A percentile compares a stretch with the other conserved stretches of the same genome.
phyloP scores from a whole-genome alignment of 192 early-diverging fungal species.

The Backusella sp. region DNA sequence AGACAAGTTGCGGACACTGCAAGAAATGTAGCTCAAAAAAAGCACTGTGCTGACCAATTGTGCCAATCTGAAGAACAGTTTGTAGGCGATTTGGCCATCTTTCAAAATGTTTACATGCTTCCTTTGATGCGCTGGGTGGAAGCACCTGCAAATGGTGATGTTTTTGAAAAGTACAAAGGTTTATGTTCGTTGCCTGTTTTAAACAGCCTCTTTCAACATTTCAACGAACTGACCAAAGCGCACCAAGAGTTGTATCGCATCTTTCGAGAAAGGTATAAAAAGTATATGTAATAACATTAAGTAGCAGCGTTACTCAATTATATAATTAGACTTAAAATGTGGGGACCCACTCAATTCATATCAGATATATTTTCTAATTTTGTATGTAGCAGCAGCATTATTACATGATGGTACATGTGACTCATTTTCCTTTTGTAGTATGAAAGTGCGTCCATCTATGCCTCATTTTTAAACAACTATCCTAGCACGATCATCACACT shows the following conservation, averaged over 20 bases:
- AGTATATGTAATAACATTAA: not conserved
- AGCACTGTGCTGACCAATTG: not conserved
- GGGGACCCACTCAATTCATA: slow-evolving; percentile 18
- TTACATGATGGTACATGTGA: slow-evolving; percentile 1
- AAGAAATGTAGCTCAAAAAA: slow-evolving; percentile 18
- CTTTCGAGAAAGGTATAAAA: slow-evolving; percentile 8
- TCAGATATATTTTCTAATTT: slow-evolving; percentile 16
- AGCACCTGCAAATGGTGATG: not conserved
- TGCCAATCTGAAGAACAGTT: not conserved
- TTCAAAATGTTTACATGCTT: not conserved
- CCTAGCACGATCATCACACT: slow-evolving; percentile 7
- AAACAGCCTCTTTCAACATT: not conserved
- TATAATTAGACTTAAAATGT: slow-evolving; percentile 10
- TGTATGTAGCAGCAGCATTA: not conserved
- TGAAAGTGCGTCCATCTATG: not conserved
- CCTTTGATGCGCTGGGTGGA: not conserved
- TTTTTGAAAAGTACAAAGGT: not conserved
- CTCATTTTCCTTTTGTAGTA: slow-evolving; percentile 2
- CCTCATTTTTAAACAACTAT: slow-evolving; percentile 10
- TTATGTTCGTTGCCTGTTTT: not conserved
- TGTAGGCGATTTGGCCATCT: not conserved
- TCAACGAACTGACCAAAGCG: not conserved
- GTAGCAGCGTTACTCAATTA: not conserved
- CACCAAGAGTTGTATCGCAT: not conserved
- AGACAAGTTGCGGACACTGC: slow-evolving; percentile 16